Conservation (phyloP, 2,329 filamentous ascomycete species). For the Dactylellina haptotyla region DNA sequence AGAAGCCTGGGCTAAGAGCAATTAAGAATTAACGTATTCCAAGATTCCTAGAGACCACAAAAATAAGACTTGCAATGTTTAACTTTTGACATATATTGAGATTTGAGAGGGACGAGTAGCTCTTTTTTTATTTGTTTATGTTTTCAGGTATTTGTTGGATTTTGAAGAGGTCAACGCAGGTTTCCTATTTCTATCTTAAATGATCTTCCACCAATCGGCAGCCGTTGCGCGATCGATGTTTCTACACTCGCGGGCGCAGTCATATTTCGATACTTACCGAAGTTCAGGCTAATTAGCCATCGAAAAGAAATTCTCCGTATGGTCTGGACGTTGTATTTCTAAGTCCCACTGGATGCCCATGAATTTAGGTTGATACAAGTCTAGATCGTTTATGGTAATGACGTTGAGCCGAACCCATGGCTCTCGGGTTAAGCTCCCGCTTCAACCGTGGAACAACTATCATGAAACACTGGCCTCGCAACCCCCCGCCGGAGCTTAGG, state of each 20-base stretch:
- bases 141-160: conserved; percentile 24
- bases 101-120: background rate
- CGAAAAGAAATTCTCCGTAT: conserved; percentile 30
- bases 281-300: conserved; percentile 20
- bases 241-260: conserved; percentile 9
- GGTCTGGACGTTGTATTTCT: background rate
- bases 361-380: too few species aligned
- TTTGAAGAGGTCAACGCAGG: conserved; percentile 22
- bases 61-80: background rate
- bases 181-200: background rate
- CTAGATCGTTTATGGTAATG: background rate
- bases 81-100: background rate
- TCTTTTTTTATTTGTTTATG: background rate
- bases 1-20: too few species aligned
- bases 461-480: conserved; percentile 36
- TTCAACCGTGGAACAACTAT: conserved; percentile 30
- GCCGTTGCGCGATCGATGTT: background rate
- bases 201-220: conserved; percentile 47
- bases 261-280: conserved; percentile 1
- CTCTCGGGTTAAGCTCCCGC: conserved; percentile 50
- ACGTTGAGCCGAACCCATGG: conserved; percentile 15
- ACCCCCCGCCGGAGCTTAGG: conserved; percentile 7
- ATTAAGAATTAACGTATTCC: too few species aligned
- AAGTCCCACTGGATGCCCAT: too few species aligned
- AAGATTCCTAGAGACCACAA: too few species aligned